Evolutionary conservation across 148 eudicot species (phyloP).

Genomic region (Beta vulgaris): DNA sequence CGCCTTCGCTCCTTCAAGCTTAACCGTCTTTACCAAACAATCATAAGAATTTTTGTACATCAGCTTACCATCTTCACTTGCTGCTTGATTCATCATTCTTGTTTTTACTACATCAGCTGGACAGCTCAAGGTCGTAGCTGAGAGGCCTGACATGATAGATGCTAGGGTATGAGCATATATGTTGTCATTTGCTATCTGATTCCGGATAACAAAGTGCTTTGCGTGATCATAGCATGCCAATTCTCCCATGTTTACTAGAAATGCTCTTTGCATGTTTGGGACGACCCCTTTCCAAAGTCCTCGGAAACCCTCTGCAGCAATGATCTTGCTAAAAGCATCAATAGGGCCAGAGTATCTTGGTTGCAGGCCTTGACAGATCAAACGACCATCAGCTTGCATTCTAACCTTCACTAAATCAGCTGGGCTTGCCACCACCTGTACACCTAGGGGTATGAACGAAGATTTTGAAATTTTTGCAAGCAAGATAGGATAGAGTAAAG

Average conservation of each 20-base stretch:
- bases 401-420: slow-evolving; percentile 91
- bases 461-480: slow-evolving; percentile 19
- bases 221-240: slow-evolving; percentile 90
- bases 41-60: slow-evolving; percentile 64
- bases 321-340: slow-evolving; percentile 62
- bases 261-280: slow-evolving; percentile 84
- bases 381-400: slow-evolving; percentile 83
- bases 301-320: slow-evolving; percentile 48
- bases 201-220: slow-evolving; percentile 51
- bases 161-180: slow-evolving; percentile 78
- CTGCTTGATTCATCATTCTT: slow-evolving; percentile 78
- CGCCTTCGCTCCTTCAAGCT: slow-evolving; percentile 59
- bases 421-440: slow-evolving; percentile 84
- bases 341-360: slow-evolving; percentile 64
- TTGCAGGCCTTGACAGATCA: slow-evolving; percentile 56
- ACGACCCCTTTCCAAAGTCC: slow-evolving; percentile 88
- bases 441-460: slow-evolving; percentile 28
- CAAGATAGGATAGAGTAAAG: neutral
- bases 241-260: slow-evolving; percentile 92
- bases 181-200: slow-evolving; percentile 64
- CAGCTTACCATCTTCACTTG: slow-evolving; percentile 32
- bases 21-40: slow-evolving; percentile 78
- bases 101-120: slow-evolving; percentile 94
- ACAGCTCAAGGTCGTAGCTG: slow-evolving; percentile 81
- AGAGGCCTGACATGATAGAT: slow-evolving; percentile 70